These are phyloP conservation scores for Cicer bijugum DNA, from an alignment of 306 rosid genomes.

Conservation along the genomic window DNA sequence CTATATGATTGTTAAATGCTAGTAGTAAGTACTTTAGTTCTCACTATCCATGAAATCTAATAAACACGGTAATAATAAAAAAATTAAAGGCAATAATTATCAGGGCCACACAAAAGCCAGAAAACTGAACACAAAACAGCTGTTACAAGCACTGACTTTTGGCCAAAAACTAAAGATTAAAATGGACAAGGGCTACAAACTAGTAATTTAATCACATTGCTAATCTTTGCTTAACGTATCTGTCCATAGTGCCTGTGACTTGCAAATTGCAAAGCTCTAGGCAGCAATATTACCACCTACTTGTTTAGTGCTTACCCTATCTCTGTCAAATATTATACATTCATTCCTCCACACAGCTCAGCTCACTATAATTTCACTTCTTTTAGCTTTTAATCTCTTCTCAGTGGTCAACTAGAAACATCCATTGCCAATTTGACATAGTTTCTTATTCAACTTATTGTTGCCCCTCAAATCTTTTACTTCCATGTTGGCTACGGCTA, in stretches of 20 bases:
- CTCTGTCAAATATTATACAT: constrained; percentile 42
- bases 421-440: constrained; percentile 30
- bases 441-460: constrained; percentile 3
- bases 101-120: constrained; percentile 40
- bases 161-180: constrained; percentile 42
- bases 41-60: background rate
- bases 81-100: constrained; percentile 21
- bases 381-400: constrained; percentile 30
- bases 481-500: constrained; percentile 54
- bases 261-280: constrained; percentile 50
- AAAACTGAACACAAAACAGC: constrained; percentile 34
- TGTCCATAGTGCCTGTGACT: constrained; percentile 47
- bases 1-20: too few relatives aligned
- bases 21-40: too few relatives aligned
- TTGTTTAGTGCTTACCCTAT: constrained; percentile 40
- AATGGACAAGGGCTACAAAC: constrained; percentile 38
- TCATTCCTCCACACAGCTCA: constrained; percentile 16
- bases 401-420: constrained; percentile 37
- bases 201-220: constrained; percentile 41
- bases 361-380: constrained; percentile 20
- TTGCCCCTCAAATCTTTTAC: constrained; percentile 59
- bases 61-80: background rate
- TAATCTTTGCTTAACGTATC: constrained; percentile 42
- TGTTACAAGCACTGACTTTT: constrained; percentile 34
- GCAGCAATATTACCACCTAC: constrained; percentile 10